Conservation (phyloP, 345 rosid species). For the Brassica incana region DNA sequence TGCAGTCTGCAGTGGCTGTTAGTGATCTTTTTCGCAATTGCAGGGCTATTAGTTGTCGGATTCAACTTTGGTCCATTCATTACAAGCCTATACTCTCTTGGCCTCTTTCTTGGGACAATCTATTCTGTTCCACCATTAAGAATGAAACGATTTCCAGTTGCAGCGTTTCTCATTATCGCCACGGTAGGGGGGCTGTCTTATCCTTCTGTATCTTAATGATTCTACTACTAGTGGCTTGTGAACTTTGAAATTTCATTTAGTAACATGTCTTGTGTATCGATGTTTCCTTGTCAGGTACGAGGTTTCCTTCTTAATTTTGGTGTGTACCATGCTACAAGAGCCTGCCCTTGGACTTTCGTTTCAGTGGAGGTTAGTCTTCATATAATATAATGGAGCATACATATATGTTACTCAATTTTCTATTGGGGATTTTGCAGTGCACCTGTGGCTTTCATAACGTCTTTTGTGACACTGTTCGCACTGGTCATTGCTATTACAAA, state of each 20-base stretch:
- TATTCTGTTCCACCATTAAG: constrained; percentile 97
- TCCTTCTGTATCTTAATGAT: background rate
- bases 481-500: constrained; percentile 92
- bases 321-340: constrained; percentile 89
- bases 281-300: constrained; percentile 56
- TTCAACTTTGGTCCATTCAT: constrained; percentile 83
- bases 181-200: background rate
- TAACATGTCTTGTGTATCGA: background rate
- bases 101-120: constrained; percentile 89
- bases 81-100: constrained; percentile 73
- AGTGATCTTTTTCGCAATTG: constrained; percentile 74
- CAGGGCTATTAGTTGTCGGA: constrained; percentile 75
- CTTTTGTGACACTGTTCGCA: constrained; percentile 86
- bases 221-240: background rate
- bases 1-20: constrained; percentile 85
- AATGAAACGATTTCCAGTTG: constrained; percentile 86
- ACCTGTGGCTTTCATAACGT: constrained; percentile 96
- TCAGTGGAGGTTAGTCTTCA: constrained; percentile 56
- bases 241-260: background rate
- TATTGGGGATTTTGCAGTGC: constrained; percentile 55
- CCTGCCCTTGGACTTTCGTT: constrained; percentile 90
- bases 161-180: constrained; percentile 71
- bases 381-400: background rate
- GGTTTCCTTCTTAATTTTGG: constrained; percentile 47
- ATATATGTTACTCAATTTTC: constrained; percentile 1